A percentile compares a stretch with the other conserved stretches of the same genome.
Conservation (phyloP, 495 filamentous ascomycete species). For the Trichoderma reesei region DNA sequence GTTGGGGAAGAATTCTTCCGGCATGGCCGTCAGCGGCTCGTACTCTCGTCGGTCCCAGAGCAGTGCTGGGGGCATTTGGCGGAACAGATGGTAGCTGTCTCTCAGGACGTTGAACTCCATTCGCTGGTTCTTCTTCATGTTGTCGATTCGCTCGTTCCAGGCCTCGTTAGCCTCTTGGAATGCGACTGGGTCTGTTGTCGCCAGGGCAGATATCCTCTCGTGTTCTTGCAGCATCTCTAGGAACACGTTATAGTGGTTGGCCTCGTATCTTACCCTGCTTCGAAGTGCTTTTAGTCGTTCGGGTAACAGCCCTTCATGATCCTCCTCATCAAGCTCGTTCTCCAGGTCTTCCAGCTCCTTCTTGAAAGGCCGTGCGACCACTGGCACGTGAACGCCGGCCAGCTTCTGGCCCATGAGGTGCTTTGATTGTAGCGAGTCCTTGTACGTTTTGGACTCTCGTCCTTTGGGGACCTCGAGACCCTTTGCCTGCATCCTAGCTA, state of each 20-base stretch:
- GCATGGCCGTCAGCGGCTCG: constrained; percentile 35
- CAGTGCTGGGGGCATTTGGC: constrained; percentile 38
- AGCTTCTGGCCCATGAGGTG: background rate
- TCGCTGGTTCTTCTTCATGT: constrained; percentile 12
- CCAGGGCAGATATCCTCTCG: constrained; percentile 16
- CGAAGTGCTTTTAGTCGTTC: constrained; percentile 14
- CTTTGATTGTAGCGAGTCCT: constrained; percentile 18
- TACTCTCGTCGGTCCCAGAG: constrained; percentile 55
- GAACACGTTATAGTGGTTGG: constrained; percentile 15
- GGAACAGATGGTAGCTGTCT: constrained; percentile 38
- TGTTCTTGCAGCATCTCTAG: constrained; percentile 20
- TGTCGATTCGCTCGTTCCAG: constrained; percentile 15
- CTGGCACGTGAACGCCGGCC: constrained; percentile 17
- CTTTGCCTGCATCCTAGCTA: constrained; percentile 25
- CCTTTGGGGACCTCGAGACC: constrained; percentile 22
- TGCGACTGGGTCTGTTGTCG: constrained; percentile 6
- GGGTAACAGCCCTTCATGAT: background rate
- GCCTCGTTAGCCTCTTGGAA: constrained; percentile 13
- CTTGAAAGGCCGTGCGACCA: constrained; percentile 22
- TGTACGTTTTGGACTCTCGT: constrained; percentile 24
- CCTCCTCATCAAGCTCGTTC: constrained; percentile 12
- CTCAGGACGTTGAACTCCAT: constrained; percentile 23
- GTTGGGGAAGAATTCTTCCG: constrained; percentile 47
- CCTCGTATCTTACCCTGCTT: constrained; percentile 20
- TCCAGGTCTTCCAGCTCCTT: constrained; percentile 26